Base-by-base conservation (phyloP, 2,329 filamentous ascomycete species). In the Fusarium pilosicola region DNA sequence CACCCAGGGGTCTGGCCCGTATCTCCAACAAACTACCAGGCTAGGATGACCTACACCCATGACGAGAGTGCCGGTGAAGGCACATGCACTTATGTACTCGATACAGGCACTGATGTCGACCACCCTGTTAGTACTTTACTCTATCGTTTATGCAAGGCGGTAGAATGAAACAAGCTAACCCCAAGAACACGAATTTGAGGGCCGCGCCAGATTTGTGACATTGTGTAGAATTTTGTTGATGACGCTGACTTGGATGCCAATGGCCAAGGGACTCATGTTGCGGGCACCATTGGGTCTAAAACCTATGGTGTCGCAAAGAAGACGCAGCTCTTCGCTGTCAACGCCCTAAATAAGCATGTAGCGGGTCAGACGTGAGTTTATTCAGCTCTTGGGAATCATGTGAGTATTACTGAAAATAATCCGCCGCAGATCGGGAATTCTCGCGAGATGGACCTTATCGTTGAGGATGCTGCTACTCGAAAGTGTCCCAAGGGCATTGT, bases 41-140 rank as follows among this genome's bases (percentile, higher is more conserved):
- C 32, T 24, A 49, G 55, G 20, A 36, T 36, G 14, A 38, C 7
- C 11, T 49, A 18, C 15, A n/a, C 20, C 20, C 24, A 38, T 49
- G 20, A 58, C 15, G 6, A 28, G 14, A 38, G 41, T n/a, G 48
- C 55, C 24, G 26, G 55, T n/a, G 17, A 52, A 20, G 44, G 49
- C 11, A 65, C 54, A 4, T 70, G 66, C 5, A 62, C 49, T 32
- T 70, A 70, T 20, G 66, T 70, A 9, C n/a, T 70, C 4, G 68
- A 70, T 15, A 61, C 60, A 13, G 30, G 49, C 28, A 42, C 44
- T 5, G 24, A 24, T 11, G 5, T 57, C 7, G 7, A n/a, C 14
- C 24, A 18, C 12, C 30, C 26, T 57, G 38, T 22, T 9, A 11
- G 24, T 14, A 6, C 10, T 17, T 20, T 32, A 22, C 34, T n/a